Evolutionary conservation across 371 early-diverging fungal genomes (phyloP).

Genomic region (Lichtheimia ornata): DNA sequence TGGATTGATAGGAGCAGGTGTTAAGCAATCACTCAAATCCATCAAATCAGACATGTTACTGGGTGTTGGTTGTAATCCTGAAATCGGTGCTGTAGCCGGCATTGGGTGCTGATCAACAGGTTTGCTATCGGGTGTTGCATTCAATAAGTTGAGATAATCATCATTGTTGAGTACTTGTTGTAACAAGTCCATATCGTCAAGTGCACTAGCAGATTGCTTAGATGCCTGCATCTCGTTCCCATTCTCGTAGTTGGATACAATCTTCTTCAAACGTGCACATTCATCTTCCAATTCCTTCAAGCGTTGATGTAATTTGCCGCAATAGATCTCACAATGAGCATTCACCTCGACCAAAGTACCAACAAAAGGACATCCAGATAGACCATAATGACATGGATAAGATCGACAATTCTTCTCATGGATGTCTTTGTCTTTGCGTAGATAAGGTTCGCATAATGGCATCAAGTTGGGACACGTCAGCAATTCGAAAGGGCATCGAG

Average conservation of each 20-base stretch:
- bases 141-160: constrained; percentile 14
- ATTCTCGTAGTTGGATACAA: constrained; percentile 8
- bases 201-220: constrained; percentile 8
- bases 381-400: constrained; percentile 38
- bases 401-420: constrained; percentile 45
- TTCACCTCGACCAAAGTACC: constrained; percentile 32
- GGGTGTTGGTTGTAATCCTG: neutral
- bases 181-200: constrained; percentile 34
- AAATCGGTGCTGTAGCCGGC: neutral
- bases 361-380: constrained; percentile 43
- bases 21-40: constrained; percentile 14
- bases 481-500: constrained; percentile 35
- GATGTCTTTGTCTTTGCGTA: constrained; percentile 28
- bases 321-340: constrained; percentile 39
- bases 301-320: constrained; percentile 39
- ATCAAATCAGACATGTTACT: constrained; percentile 5
- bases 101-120: neutral
- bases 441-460: constrained; percentile 40
- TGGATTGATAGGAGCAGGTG: constrained; percentile 4
- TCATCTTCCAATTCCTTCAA: constrained; percentile 37
- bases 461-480: constrained; percentile 43
- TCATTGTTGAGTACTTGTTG: constrained; percentile 19
- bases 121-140: constrained; percentile 1
- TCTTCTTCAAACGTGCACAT: constrained; percentile 27
- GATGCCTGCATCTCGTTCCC: constrained; percentile 10